Evolutionary conservation across 2,329 filamentous ascomycete species (phyloP).

Genomic region (Pestalotiopsis fici): DNA sequence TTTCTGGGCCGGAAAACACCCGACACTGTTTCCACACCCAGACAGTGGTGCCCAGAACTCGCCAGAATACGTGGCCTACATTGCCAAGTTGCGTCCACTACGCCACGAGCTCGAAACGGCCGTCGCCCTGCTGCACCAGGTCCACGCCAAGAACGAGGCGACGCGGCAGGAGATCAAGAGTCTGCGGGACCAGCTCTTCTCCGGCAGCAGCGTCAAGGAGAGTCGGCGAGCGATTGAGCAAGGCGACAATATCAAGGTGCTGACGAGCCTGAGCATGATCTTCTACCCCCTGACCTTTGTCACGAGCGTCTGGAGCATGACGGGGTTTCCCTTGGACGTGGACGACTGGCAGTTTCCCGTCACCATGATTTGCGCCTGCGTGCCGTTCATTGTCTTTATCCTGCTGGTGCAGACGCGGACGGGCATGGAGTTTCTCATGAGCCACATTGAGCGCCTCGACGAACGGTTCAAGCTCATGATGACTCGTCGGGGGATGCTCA

Average conservation of each 20-base stretch:
- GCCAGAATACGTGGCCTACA: neutral
- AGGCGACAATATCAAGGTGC: constrained; percentile 8
- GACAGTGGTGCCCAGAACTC: neutral
- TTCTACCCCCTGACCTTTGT: constrained; percentile 6
- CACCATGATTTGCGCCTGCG: constrained; percentile 8
- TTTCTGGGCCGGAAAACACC: constrained; percentile 2
- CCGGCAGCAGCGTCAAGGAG: constrained; percentile 10
- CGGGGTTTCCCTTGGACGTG: neutral
- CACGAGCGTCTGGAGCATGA: constrained; percentile 10
- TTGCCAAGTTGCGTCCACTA: neutral
- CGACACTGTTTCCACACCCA: constrained; percentile 4
- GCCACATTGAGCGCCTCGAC: neutral
- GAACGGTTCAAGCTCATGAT: neutral
- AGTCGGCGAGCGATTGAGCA: constrained; percentile 9
- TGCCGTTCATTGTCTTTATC: constrained; percentile 4
- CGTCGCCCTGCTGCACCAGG: neutral
- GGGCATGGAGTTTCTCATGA: constrained; percentile 2
- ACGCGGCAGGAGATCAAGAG: constrained; percentile 9
- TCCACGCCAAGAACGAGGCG: constrained; percentile 6
- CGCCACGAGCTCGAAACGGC: constrained; percentile 4
- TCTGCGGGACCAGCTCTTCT: constrained; percentile 7
- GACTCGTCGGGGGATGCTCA: neutral
- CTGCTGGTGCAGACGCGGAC: neutral
- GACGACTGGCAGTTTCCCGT: constrained; percentile 10
- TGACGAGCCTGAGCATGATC: constrained; percentile 10